phyloP scores from a whole-genome alignment of 768 basidiomycete species.

The Panaeolus cyanescens region DNA sequence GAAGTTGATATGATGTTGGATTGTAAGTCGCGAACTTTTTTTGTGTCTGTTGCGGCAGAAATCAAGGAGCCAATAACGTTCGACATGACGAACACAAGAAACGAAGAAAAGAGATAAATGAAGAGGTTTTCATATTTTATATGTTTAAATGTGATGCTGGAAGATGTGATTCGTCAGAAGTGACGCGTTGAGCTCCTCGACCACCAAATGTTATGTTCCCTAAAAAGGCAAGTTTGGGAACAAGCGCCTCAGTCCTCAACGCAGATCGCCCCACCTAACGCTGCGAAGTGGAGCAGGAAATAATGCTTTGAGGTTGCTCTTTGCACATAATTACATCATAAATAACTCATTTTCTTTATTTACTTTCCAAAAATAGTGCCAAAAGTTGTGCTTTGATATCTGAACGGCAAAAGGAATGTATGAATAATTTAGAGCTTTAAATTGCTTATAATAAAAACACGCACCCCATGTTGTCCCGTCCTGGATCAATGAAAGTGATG shows the following conservation, averaged over 20 bases:
- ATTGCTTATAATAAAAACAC: slow-evolving; percentile 11
- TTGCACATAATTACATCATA: not conserved
- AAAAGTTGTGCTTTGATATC: slow-evolving; percentile 47
- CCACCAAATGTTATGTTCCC: not conserved
- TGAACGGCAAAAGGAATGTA: slow-evolving; percentile 13
- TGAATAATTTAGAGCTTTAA: not conserved
- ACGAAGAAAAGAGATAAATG: not conserved
- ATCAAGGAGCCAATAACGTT: not conserved
- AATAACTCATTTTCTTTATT: not conserved
- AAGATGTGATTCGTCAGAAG: not conserved
- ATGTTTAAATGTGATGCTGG: not conserved
- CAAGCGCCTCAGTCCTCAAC: not conserved
- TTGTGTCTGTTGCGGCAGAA: not conserved
- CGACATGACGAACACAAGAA: not conserved
- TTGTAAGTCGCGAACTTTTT: slow-evolving; percentile 35
- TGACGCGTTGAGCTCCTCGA: not conserved
- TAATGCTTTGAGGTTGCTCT: too few species aligned
- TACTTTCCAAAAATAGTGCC: slow-evolving; percentile 30
- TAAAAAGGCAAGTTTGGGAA: not conserved
- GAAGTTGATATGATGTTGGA: slow-evolving; percentile 32
- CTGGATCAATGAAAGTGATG: slow-evolving; percentile 59
- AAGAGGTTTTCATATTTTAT: not conserved
- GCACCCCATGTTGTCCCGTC: slow-evolving; percentile 49
- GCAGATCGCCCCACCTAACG: too few species aligned
- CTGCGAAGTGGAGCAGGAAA: too few species aligned